Evolutionary conservation across 176 grass and related monocot species (phyloP).

Genomic region (Guadua angustifolia): DNA sequence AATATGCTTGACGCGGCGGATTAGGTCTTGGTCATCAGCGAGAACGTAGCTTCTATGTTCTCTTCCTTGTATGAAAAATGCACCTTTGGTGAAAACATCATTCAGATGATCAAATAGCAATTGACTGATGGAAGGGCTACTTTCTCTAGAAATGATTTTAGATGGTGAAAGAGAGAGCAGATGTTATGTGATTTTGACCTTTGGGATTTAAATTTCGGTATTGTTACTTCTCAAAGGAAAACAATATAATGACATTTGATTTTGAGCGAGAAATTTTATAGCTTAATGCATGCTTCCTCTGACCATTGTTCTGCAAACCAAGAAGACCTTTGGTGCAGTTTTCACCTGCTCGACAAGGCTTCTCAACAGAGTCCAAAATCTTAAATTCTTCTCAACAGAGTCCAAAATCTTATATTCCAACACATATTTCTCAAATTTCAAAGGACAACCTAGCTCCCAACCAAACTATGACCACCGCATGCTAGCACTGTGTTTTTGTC

Average conservation of each 20-base stretch:
- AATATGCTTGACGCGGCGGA: too few species aligned
- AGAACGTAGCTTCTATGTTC: neutral
- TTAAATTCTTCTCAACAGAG: too few species aligned
- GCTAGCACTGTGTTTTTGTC: neutral
- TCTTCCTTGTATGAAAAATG: neutral
- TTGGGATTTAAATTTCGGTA: neutral
- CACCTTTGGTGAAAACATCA: neutral
- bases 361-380: too few species aligned
- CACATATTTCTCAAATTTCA: too few species aligned
- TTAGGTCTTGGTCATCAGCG: too few species aligned
- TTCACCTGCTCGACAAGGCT: too few species aligned
- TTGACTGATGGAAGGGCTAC: neutral
- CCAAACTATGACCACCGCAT: neutral
- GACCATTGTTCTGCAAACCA: neutral
- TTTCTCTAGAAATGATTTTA: neutral
- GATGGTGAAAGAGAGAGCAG: neutral
- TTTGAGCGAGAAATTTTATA: too few species aligned
- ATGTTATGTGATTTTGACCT: neutral
- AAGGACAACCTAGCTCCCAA: neutral
- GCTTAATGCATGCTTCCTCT: neutral
- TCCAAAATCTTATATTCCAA: too few species aligned
- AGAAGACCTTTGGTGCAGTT: neutral
- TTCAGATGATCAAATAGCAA: neutral
- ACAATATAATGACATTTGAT: neutral
- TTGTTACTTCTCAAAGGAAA: neutral